phyloP scores from a whole-genome alignment of 768 basidiomycete species.

The Boletus bicolor region DNA sequence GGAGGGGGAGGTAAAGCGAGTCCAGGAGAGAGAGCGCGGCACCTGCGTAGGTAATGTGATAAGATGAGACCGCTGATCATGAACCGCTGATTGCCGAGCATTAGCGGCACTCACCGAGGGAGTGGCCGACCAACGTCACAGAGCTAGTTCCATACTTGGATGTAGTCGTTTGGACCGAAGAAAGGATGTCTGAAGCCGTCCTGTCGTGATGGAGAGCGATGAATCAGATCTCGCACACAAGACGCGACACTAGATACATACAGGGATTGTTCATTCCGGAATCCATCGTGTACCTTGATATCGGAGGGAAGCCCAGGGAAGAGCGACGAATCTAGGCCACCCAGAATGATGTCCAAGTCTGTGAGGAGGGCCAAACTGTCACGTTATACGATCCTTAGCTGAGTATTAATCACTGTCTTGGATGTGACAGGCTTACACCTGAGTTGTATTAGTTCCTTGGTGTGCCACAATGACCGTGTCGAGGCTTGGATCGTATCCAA shows the following conservation, averaged over 20 bases:
- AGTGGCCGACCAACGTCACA: slow-evolving; percentile 46
- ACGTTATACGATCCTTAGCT: not conserved
- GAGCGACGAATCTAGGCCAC: slow-evolving; percentile 34
- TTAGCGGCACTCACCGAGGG: slow-evolving; percentile 30
- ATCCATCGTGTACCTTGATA: slow-evolving; percentile 46
- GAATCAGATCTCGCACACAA: not conserved
- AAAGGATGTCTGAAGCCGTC: slow-evolving; percentile 37
- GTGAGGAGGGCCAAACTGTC: slow-evolving; percentile 37
- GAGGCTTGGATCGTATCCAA: slow-evolving; percentile 42
- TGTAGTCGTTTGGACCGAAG: slow-evolving; percentile 41
- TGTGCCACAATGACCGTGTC: slow-evolving; percentile 34
- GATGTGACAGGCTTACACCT: slow-evolving; percentile 41
- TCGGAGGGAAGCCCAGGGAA: slow-evolving; percentile 44
- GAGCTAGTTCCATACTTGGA: slow-evolving; percentile 30
- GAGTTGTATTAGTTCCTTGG: slow-evolving; percentile 27
- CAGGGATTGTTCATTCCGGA: slow-evolving; percentile 42
- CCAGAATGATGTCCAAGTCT: slow-evolving; percentile 35
- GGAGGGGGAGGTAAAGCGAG: slow-evolving; percentile 34
- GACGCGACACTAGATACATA: slow-evolving; percentile 18
- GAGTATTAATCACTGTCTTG: slow-evolving; percentile 29
- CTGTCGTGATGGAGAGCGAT: slow-evolving; percentile 34
- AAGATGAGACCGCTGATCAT: not conserved
- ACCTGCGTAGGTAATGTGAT: slow-evolving; percentile 15
- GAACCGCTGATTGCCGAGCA: not conserved
- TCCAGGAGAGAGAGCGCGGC: slow-evolving; percentile 35